Conservation (phyloP, 2,329 filamentous ascomycete genomes). For the Aurifilum marmelostoma region DNA sequence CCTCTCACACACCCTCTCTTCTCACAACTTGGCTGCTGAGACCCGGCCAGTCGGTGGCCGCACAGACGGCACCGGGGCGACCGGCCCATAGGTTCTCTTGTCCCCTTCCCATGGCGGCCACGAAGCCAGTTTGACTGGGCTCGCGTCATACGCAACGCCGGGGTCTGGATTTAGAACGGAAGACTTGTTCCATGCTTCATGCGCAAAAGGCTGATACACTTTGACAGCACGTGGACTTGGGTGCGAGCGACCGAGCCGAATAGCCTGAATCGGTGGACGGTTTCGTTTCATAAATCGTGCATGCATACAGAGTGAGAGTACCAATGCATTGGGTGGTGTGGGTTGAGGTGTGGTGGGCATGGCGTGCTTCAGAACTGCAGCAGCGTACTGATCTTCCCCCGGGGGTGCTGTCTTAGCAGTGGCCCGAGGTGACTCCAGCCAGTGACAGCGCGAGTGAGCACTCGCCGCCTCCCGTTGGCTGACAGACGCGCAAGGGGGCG, state of each 20-base stretch:
- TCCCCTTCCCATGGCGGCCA: background rate
- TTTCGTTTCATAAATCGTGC: background rate
- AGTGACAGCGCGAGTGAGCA: slow-evolving; percentile 6
- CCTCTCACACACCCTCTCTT: background rate
- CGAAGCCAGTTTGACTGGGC: slow-evolving; percentile 21
- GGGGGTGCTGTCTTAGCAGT: slow-evolving; percentile 17
- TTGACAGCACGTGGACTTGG: background rate
- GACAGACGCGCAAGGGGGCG: background rate
- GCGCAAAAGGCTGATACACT: slow-evolving; percentile 4
- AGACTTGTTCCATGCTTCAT: slow-evolving; percentile 7
- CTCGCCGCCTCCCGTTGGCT: background rate
- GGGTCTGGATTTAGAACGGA: slow-evolving; percentile 16
- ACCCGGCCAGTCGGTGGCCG: background rate
- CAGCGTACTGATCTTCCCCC: slow-evolving; percentile 1
- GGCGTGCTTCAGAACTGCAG: slow-evolving; percentile 9
- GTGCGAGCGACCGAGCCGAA: background rate
- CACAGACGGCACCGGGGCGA: background rate
- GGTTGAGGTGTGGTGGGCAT: background rate
- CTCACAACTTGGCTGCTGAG: slow-evolving; percentile 1
- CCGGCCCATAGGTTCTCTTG: background rate
- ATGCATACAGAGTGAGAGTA: background rate
- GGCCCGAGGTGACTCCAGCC: slow-evolving; percentile 22
- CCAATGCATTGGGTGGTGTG: background rate
- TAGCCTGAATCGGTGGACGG: background rate
- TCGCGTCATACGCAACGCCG: slow-evolving; percentile 18